A percentile compares a stretch with the other conserved stretches of the same genome.
phyloP scores from a whole-genome alignment of 1,284 basidiomycete genomes.

The Gomphus bonarii region DNA sequence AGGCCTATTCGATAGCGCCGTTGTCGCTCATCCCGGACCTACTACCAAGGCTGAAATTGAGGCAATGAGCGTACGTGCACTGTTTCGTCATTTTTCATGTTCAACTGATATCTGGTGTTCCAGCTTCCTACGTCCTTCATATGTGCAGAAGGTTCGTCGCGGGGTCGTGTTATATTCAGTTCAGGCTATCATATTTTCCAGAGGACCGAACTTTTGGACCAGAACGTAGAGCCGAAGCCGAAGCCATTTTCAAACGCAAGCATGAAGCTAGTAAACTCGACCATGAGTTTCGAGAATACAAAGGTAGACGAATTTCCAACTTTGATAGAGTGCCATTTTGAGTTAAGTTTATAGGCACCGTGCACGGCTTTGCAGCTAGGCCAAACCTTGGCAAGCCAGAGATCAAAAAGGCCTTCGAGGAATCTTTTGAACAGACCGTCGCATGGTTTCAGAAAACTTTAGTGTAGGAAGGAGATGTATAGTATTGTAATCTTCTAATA shows the following conservation, averaged over 20 bases:
- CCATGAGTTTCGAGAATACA: constrained; percentile 46
- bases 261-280: constrained; percentile 27
- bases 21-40: constrained; percentile 47
- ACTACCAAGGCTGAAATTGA: constrained; percentile 29
- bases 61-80: constrained; percentile 30
- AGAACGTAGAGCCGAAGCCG: constrained; percentile 28
- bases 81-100: neutral
- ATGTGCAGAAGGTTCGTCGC: constrained; percentile 40
- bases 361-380: constrained; percentile 46
- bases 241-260: constrained; percentile 36
- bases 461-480: neutral
- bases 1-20: constrained; percentile 34
- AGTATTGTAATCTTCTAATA: too few species aligned
- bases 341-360: constrained; percentile 29
- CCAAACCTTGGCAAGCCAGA: constrained; percentile 36
- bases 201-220: constrained; percentile 40
- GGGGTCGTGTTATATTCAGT: neutral
- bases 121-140: constrained; percentile 39
- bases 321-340: neutral
- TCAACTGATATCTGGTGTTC: neutral
- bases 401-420: constrained; percentile 41
- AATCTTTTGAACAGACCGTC: constrained; percentile 34
- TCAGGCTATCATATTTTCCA: constrained; percentile 15
- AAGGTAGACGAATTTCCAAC: constrained; percentile 26
- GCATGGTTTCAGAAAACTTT: constrained; percentile 39